Conservation (phyloP, 371 early-diverging fungal genomes). For the Zopfochytrium polystomum region DNA sequence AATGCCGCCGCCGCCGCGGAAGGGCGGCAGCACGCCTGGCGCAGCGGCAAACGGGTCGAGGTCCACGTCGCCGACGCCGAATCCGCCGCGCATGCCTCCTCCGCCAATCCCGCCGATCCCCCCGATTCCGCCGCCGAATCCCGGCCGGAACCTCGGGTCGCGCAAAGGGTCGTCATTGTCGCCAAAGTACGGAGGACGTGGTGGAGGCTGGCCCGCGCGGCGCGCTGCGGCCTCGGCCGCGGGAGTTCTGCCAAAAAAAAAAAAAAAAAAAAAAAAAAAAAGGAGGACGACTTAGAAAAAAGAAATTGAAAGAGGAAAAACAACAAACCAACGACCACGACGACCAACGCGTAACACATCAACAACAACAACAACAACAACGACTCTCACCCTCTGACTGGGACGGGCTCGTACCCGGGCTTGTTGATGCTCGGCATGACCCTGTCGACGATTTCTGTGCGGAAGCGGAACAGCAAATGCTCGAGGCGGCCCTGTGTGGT, state of each 20-base stretch:
- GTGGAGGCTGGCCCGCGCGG: too few relatives aligned
- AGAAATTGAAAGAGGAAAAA: too few relatives aligned
- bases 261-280: too few relatives aligned
- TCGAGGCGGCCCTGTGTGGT: conserved; percentile 49
- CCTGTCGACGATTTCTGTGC: conserved; percentile 62
- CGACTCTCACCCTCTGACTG: too few relatives aligned
- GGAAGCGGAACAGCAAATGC: conserved; percentile 58
- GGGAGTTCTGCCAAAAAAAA: too few relatives aligned
- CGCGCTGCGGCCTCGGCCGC: too few relatives aligned
- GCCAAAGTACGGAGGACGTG: too few relatives aligned
- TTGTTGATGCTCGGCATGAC: conserved; percentile 67
- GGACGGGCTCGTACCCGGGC: conserved; percentile 48
- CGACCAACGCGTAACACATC: too few relatives aligned
- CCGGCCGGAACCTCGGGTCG: not conserved
- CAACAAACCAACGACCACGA: too few relatives aligned
- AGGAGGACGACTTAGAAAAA: too few relatives aligned
- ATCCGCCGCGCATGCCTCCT: conserved; percentile 40
- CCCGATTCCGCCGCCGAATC: not conserved
- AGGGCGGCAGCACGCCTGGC: conserved; percentile 35
- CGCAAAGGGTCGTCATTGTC: not conserved
- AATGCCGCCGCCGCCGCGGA: conserved; percentile 35
- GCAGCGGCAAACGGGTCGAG: conserved; percentile 60
- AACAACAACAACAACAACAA: too few relatives aligned
- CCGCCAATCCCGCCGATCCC: conserved; percentile 21
- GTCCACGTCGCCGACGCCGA: conserved; percentile 61